Conservation (phyloP, 805 yeast genomes). For the Monosporozyma aerobia region DNA sequence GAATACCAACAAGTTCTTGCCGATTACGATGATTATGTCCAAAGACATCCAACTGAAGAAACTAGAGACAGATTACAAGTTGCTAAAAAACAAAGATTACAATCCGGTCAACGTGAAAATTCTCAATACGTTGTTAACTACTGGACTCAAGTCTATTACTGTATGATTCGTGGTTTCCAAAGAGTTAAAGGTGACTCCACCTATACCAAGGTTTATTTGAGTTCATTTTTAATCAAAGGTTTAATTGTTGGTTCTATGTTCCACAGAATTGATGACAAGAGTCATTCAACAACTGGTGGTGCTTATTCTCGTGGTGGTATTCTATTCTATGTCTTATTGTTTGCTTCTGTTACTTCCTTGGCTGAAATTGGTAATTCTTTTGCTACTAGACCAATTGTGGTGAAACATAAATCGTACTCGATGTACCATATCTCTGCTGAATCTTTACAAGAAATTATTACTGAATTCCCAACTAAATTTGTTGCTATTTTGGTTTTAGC, state of each 20-base stretch:
- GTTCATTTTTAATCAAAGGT: constrained; percentile 48
- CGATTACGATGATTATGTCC: constrained; percentile 34
- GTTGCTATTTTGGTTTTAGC: constrained; percentile 41
- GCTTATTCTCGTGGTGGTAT: constrained; percentile 57
- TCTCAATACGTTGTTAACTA: constrained; percentile 39
- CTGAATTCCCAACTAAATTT: constrained; percentile 49
- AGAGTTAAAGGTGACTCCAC: constrained; percentile 49
- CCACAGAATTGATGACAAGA: constrained; percentile 36
- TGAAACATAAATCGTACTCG: constrained; percentile 55
- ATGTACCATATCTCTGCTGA: constrained; percentile 59
- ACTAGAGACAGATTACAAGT: constrained; percentile 33
- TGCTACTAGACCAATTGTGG: constrained; percentile 52
- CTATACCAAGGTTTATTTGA: constrained; percentile 41
- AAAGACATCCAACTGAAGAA: constrained; percentile 35
- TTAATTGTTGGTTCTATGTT: constrained; percentile 53
- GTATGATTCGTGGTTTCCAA: constrained; percentile 45
- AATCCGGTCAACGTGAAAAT: constrained; percentile 31
- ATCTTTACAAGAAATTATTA: constrained; percentile 45
- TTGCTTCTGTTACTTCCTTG: constrained; percentile 50
- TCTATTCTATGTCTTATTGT: constrained; percentile 51
- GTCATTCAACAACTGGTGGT: constrained; percentile 39
- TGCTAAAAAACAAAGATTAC: constrained; percentile 36
- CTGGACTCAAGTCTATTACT: constrained; percentile 41
- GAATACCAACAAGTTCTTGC: constrained; percentile 36
- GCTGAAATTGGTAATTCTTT: constrained; percentile 54